These are phyloP conservation scores for Furcasterigmium sp. DNA, from an alignment of 2,329 filamentous ascomycete genomes.

Conservation along the genomic window DNA sequence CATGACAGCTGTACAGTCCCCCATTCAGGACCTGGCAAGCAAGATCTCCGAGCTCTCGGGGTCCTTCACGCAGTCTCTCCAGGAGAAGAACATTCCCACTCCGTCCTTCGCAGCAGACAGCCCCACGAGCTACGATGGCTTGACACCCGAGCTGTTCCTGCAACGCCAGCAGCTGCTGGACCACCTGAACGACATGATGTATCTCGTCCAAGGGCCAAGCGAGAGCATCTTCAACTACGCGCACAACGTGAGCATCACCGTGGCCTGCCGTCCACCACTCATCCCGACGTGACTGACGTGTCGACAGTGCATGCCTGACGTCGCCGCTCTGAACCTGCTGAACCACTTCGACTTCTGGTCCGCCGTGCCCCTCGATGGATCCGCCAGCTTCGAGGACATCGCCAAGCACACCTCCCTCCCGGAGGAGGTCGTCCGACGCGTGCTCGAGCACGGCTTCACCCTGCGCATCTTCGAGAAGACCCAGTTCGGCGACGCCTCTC, in stretches of 20 bases:
- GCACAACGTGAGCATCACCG: conserved; percentile 25
- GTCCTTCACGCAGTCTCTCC: conserved; percentile 31
- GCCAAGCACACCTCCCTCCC: conserved; percentile 30
- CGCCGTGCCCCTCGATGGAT: conserved; percentile 40
- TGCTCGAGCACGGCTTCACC: conserved; percentile 31
- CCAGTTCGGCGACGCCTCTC: conserved; percentile 9
- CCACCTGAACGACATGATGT: conserved; percentile 38
- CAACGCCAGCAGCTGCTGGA: conserved; percentile 38
- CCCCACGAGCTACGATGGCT: conserved; percentile 32
- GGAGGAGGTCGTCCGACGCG: conserved; percentile 27
- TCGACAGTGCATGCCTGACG: conserved; percentile 39
- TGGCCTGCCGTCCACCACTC: no score
- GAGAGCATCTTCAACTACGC: conserved; percentile 43
- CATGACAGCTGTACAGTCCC: conserved; percentile 26
- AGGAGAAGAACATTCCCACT: conserved; percentile 34
- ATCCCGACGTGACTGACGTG: no score
- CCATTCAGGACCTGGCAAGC: conserved; percentile 35
- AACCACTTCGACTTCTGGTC: conserved; percentile 49
- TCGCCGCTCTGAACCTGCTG: conserved; percentile 37
- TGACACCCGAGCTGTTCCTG: conserved; percentile 36
- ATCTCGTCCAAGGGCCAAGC: conserved; percentile 40
- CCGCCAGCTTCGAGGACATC: conserved; percentile 35
- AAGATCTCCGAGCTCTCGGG: conserved; percentile 38
- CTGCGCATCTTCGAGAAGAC: conserved; percentile 29
- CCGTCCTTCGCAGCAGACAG: conserved; percentile 38